Percentiles rank a stretch among this genome's conserved stretches.
phyloP scores from a whole-genome alignment of 2,329 filamentous ascomycete genomes.

The Penicillium sp. region DNA sequence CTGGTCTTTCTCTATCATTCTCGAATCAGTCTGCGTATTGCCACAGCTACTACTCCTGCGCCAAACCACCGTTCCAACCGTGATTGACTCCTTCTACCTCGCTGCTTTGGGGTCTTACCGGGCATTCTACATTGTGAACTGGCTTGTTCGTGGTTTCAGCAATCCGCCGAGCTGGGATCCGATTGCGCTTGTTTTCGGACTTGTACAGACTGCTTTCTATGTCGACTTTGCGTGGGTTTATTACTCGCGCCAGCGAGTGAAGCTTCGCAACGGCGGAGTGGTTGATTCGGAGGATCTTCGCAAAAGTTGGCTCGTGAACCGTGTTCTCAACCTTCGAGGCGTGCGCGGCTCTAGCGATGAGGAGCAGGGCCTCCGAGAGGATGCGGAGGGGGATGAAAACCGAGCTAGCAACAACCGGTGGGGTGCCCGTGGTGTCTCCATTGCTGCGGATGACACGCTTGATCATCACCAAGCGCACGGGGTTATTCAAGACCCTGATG shows the following conservation, averaged over 20 bases:
- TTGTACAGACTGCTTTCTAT: conserved; percentile 87
- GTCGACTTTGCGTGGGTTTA: conserved; percentile 97
- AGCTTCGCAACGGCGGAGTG: conserved; percentile 82
- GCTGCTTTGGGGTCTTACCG: conserved; percentile 84
- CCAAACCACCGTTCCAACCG: conserved; percentile 92
- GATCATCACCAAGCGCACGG: conserved; percentile 19
- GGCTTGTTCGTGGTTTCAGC: conserved; percentile 71
- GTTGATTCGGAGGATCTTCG: conserved; percentile 88
- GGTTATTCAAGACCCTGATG: conserved; percentile 7
- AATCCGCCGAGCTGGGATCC: conserved; percentile 60
- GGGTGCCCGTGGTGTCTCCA: conserved; percentile 59
- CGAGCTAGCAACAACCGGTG: conserved; percentile 48
- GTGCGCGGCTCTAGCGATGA: conserved; percentile 37
- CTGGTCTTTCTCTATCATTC: conserved; percentile 86
- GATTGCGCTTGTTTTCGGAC: conserved; percentile 78
- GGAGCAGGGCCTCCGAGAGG: conserved; percentile 36
- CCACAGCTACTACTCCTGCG: conserved; percentile 89
- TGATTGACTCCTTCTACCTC: conserved; percentile 96
- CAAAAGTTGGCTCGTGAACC: conserved; percentile 78
- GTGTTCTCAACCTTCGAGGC: conserved; percentile 63
- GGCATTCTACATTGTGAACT: conserved; percentile 86
- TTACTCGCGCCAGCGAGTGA: conserved; percentile 88
- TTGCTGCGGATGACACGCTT: conserved; percentile 58
- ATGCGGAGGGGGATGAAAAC: conserved; percentile 27
- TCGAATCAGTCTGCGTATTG: conserved; percentile 87